Evolutionary conservation across 768 basidiomycete species (phyloP), one percentile per base, ranked within the genome.

Genomic region (Leccinum fibrillosum): DNA sequence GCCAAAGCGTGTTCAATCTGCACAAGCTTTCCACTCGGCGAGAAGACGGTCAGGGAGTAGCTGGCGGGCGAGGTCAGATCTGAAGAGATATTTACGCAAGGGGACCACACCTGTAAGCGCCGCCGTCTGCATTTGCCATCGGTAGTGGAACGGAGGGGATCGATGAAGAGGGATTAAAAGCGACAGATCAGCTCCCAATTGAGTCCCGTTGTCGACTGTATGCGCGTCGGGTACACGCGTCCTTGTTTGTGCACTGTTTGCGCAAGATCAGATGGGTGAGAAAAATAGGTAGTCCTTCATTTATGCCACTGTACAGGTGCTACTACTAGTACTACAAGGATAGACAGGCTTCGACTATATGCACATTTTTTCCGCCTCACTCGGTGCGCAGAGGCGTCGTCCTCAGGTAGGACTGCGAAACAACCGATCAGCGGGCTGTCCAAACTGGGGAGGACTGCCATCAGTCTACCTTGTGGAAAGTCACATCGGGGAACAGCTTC

Each of bases 1-100:
- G 97, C 97, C 60, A 99, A 80, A 49, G 97, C 97, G 77, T 99
- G 97, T 79, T 99, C 97, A 72, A 99, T 99, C 80, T 99, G 97
- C 59, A 99, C 96, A 52, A 99, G 85, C 82, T 94, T 97, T 64
- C 96, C 96, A 67, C 94, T 97, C 54, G 97, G 97, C 39, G 94
- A 97, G 85, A 99, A 99, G 67, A 97, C 96, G 13, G 97, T 99
- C 62, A 99, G 85, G 64, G 97, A 99, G 81, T 97, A 99, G 71
- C 95, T 98, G 71, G 49, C 53, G 49, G 49, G 53, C 48, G 39
- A 54, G 26, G 49, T 71, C 55, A 69, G 69, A 61, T 44, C 37
- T 55, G 52, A 54, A 30, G 59, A 55, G 60, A 60, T 59, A 60
- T 55, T 63, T 54, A 55, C 59, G 61, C 59, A 63, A 53, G 61